Percentiles rank a stretch among this genome's conserved stretches.
Conservation (phyloP, 1,284 basidiomycete species). For the Heliocybe sulcata region DNA sequence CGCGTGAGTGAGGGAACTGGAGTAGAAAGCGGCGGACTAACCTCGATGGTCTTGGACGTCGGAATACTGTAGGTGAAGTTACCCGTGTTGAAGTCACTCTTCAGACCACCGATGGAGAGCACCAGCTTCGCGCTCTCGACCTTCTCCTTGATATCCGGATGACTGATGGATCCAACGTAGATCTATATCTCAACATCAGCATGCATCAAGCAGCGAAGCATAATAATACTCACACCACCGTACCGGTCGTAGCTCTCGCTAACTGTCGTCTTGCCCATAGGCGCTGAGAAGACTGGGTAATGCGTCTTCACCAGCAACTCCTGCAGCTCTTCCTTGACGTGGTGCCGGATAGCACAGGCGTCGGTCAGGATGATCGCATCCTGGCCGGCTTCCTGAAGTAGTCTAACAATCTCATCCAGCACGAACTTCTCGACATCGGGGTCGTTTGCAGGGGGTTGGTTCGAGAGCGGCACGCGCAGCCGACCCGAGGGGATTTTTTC, state of each 20-base stretch:
- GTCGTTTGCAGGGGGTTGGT: conserved; percentile 43
- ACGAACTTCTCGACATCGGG: conserved; percentile 64
- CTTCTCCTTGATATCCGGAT: conserved; percentile 63
- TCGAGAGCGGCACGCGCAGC: conserved; percentile 58
- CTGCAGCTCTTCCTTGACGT: conserved; percentile 59
- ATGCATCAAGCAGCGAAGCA: conserved; percentile 3
- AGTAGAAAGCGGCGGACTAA: conserved; percentile 20
- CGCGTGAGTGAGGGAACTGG: conserved; percentile 7
- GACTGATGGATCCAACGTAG: conserved; percentile 77
- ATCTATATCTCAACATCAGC: too few relatives aligned
- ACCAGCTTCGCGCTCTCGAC: conserved; percentile 84
- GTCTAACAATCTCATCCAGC: conserved; percentile 62
- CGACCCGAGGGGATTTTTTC: conserved; percentile 60
- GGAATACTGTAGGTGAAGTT: conserved; percentile 75
- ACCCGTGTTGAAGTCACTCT: conserved; percentile 89
- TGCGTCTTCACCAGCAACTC: conserved; percentile 67
- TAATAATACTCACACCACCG: conserved; percentile 63
- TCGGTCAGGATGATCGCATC: conserved; percentile 82
- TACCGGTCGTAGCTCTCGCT: conserved; percentile 80
- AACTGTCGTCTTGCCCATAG: conserved; percentile 86
- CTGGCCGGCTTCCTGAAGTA: conserved; percentile 53
- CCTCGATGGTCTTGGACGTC: conserved; percentile 54
- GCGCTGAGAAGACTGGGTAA: conserved; percentile 75
- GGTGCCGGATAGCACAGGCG: conserved; percentile 81
- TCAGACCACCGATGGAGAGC: conserved; percentile 75